Conservation (phyloP, 164 flowering plant genomes). For the Protea cynaroides region DNA sequence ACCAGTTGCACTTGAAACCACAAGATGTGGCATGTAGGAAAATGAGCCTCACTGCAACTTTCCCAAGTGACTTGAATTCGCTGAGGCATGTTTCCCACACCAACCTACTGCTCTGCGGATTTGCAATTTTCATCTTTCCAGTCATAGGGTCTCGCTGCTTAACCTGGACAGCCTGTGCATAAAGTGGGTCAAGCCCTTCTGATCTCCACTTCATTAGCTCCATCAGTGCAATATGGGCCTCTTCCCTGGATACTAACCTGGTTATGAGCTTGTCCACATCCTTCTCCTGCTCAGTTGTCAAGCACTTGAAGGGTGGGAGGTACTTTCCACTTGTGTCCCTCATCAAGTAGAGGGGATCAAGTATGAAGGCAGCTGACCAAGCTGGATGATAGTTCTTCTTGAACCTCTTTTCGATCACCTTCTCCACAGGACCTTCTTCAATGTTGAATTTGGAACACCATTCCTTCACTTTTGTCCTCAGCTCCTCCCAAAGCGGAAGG, state of each 20-base stretch:
- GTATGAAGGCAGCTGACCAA: conserved; percentile 96
- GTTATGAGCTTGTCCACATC: conserved; percentile 91
- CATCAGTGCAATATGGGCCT: conserved; percentile 89
- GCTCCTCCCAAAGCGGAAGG: conserved; percentile 84
- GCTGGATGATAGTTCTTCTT: conserved; percentile 95
- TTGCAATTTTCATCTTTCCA: conserved; percentile 85
- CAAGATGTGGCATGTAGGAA: conserved; percentile 90
- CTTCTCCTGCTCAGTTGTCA: conserved; percentile 86
- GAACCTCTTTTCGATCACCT: conserved; percentile 69
- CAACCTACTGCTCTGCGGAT: conserved; percentile 93
- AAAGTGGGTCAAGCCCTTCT: conserved; percentile 92
- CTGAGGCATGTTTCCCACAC: conserved; percentile 95
- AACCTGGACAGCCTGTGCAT: conserved; percentile 93
- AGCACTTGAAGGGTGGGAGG: conserved; percentile 89
- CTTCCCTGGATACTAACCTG: conserved; percentile 83
- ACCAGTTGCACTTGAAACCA: conserved; percentile 77
- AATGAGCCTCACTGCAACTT: conserved; percentile 90
- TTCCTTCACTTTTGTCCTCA: conserved; percentile 65
- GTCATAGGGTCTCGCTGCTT: conserved; percentile 77
- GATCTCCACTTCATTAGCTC: conserved; percentile 99
- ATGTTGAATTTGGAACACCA: conserved; percentile 73
- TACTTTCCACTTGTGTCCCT: conserved; percentile 82
- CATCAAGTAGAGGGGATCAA: conserved; percentile 81
- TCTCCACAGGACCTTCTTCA: conserved; percentile 53
- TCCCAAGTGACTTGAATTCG: conserved; percentile 76